phyloP scores from a whole-genome alignment of 345 rosid species.

The Leavenworthia alabamica region DNA sequence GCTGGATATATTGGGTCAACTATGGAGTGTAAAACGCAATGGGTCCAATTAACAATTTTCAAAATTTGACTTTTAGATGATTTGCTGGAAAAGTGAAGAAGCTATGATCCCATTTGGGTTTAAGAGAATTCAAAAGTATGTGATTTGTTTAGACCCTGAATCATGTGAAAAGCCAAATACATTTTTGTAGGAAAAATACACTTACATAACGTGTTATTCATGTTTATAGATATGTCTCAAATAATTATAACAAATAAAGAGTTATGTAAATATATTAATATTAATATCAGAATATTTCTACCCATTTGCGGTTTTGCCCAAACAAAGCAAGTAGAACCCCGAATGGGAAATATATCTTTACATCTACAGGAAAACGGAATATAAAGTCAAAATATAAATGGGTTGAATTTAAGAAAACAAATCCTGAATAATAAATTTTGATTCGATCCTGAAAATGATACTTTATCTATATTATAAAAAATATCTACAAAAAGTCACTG shows the following conservation, averaged over 20 bases:
- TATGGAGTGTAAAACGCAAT: conserved; percentile 22
- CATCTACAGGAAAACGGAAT: background rate
- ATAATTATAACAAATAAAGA: background rate
- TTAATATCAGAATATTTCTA: background rate
- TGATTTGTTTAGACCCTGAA: conserved; percentile 10
- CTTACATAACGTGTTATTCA: too few relatives aligned
- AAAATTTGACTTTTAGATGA: conserved; percentile 6
- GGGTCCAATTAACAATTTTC: conserved; percentile 12
- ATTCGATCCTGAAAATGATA: background rate
- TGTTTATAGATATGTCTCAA: background rate
- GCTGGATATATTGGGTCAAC: conserved; percentile 19
- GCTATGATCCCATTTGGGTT: background rate
- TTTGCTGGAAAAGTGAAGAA: background rate
- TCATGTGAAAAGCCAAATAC: conserved; percentile 19
- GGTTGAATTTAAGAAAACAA: background rate
- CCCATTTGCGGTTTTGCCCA: background rate
- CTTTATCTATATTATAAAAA: background rate
- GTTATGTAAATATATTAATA: background rate
- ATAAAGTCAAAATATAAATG: background rate
- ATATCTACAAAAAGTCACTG: background rate
- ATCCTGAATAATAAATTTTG: background rate
- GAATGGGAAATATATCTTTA: background rate
- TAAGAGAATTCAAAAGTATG: background rate
- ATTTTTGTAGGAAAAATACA: too few relatives aligned
- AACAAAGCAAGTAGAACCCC: background rate